Evolutionary conservation across 2,329 filamentous ascomycete genomes (phyloP).

Genomic region (Clathrospora elynae): DNA sequence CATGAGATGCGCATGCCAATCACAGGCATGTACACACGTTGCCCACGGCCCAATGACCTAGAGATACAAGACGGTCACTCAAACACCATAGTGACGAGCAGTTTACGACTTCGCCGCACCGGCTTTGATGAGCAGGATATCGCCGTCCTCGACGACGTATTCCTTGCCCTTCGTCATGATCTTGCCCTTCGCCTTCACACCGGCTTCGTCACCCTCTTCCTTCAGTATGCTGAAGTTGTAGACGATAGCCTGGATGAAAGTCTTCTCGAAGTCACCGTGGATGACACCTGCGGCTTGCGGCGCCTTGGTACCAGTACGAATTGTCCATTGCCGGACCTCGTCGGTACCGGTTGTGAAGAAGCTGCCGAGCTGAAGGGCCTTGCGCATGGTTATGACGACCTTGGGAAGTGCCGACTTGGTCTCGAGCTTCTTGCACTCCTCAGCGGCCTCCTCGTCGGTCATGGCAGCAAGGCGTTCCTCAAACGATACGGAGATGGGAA

Average conservation of each 20-base stretch:
- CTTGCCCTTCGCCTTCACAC: constrained; percentile 93
- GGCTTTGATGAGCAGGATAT: constrained; percentile 85
- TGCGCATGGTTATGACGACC: constrained; percentile 90
- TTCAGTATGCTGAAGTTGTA: constrained; percentile 85
- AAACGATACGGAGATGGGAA: constrained; percentile 89
- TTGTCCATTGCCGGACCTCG: constrained; percentile 98
- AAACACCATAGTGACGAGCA: neutral
- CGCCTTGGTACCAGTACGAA: constrained; percentile 95
- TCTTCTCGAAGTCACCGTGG: constrained; percentile 98
- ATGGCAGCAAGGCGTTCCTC: constrained; percentile 89
- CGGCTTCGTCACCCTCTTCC: constrained; percentile 85
- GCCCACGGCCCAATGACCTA: constrained; percentile 1
- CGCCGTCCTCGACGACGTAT: constrained; percentile 85
- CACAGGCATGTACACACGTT: constrained; percentile 12
- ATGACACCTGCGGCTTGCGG: constrained; percentile 97
- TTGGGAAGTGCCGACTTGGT: constrained; percentile 91
- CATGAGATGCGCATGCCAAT: constrained; percentile 16
- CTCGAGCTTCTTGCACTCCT: constrained; percentile 87
- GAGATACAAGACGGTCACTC: neutral
- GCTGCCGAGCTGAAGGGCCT: constrained; percentile 83
- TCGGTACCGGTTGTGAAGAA: constrained; percentile 98
- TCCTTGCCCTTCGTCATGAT: constrained; percentile 99
- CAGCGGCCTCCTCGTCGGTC: constrained; percentile 74
- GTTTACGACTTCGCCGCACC: constrained; percentile 74
- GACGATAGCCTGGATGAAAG: constrained; percentile 94